These are phyloP conservation scores for Pseudogymnoascus sp. DNA, from an alignment of 2,329 filamentous ascomycete genomes.

Conservation along the genomic window DNA sequence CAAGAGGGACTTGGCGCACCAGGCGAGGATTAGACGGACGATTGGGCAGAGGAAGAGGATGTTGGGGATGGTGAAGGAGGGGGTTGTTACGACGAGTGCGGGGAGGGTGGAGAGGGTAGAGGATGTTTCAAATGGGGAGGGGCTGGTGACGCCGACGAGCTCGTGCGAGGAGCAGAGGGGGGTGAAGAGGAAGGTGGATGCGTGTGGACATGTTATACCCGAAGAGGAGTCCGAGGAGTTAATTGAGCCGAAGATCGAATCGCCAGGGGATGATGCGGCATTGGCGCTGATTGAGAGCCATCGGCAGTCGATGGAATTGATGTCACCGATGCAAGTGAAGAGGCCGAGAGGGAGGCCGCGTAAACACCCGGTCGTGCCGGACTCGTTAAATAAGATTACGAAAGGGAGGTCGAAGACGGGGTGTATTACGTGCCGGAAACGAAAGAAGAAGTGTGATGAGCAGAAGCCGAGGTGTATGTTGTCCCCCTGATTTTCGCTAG, in stretches of 20 bases:
- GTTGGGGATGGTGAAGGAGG: not conserved
- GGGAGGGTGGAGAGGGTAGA: not conserved
- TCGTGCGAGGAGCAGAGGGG: not conserved
- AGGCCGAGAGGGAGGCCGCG: constrained; percentile 70
- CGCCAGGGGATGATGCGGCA: not conserved
- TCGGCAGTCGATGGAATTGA: not conserved
- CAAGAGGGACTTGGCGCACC: not conserved
- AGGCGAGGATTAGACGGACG: not conserved
- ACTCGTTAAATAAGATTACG: constrained; percentile 56
- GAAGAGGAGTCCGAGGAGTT: constrained; percentile 1
- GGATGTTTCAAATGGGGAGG: not conserved
- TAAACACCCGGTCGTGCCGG: constrained; percentile 61
- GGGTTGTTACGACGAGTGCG: not conserved
- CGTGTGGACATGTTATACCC: not conserved
- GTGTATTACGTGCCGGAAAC: constrained; percentile 57
- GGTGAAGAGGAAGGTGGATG: not conserved
- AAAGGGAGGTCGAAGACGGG: constrained; percentile 68
- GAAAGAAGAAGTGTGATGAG: constrained; percentile 67
- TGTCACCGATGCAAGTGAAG: constrained; percentile 33
- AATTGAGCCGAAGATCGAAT: not conserved
- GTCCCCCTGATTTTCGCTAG: constrained; percentile 26
- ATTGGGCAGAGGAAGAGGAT: not conserved
- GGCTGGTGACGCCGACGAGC: not conserved
- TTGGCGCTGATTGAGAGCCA: not conserved
- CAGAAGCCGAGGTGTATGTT: constrained; percentile 56